Evolutionary conservation across 2,329 filamentous ascomycete species (phyloP), one percentile per base, ranked within the genome.

Genomic region (Coleophoma crateriformis): DNA sequence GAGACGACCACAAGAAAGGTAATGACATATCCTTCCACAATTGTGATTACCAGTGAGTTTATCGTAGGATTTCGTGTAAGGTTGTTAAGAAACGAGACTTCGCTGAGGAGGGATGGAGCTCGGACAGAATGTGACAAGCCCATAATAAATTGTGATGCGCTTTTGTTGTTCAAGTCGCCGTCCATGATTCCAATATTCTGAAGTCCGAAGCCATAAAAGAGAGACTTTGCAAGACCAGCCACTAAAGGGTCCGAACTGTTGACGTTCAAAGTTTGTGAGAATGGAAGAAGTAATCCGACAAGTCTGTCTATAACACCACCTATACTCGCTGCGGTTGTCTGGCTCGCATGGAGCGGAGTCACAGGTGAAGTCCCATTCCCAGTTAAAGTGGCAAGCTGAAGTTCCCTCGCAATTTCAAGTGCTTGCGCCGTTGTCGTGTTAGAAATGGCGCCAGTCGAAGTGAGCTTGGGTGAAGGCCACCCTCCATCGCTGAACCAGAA

Each of bases 21-120:
- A 58, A 99, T 96, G 44, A 97, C 81, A 64, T 96, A 91, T 4
- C 94, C 94, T 70, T 99, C 94, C 3, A 96, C 72, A 1, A 92
- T 81, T 58, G 90, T 86, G 47, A 97, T 84, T 14, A 96, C 70
- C 46, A 87, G 78, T 44, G 85, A 82, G 66, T 97, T 97, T 50
- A 95, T 63, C 13, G 79, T 74, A 1, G 85, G 76, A 45, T 83
- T 88, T 4, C 82, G 74, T 0, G 90, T 95, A 19, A 86, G 67
- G 47, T 77, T 82, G 39, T 73, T 75, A 13, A 86, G 64, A 46
- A 83, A 76, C 10, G 62, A 60, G 2, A 85, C 75, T 7, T 82
- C 75, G 58, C 81, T 78, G 15, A 86, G 66, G 15, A 85, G 67
- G 3, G 79, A 73, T 8, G 67, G 61, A 11, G 42, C 55, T 34